Percentiles rank a stretch among this genome's conserved stretches.
Conservation (phyloP, 306 rosid genomes). For the Hippophae gyantsensis region DNA sequence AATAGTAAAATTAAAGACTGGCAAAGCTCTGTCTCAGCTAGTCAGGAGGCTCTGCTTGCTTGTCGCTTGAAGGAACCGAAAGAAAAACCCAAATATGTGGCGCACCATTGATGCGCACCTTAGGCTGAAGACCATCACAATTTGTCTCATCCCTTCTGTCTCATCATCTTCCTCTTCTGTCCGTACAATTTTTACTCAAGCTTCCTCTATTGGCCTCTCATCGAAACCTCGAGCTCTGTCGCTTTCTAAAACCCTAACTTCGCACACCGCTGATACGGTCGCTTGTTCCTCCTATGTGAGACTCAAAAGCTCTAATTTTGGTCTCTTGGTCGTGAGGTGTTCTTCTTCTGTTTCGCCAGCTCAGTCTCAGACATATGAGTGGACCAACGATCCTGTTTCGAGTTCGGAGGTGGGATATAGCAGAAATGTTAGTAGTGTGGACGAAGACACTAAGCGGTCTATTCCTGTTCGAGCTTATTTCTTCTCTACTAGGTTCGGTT, state of each 20-base stretch:
- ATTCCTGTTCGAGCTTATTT: conserved; percentile 87
- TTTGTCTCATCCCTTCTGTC: conserved; percentile 25
- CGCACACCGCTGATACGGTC: conserved; percentile 1
- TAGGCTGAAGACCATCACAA: conserved; percentile 5
- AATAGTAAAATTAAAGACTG: too few relatives aligned
- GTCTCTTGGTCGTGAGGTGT: conserved; percentile 33
- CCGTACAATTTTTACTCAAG: conserved; percentile 25
- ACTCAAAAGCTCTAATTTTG: conserved; percentile 5
- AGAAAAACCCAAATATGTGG: conserved; percentile 25
- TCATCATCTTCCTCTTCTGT: conserved; percentile 16
- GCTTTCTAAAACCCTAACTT: conserved; percentile 18
- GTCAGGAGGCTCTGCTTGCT: too few relatives aligned
- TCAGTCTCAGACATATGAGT: conserved; percentile 34
- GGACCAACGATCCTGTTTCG: conserved; percentile 55
- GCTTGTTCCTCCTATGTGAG: conserved; percentile 2
- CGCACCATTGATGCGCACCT: conserved; percentile 47
- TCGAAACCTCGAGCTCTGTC: conserved; percentile 17
- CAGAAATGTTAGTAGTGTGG: conserved; percentile 18
- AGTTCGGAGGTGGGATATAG: conserved; percentile 53
- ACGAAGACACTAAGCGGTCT: conserved; percentile 36
- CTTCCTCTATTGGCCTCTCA: conserved; percentile 1
- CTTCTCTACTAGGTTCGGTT: conserved; percentile 64
- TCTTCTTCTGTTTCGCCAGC: conserved; percentile 37
- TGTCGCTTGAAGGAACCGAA: too few relatives aligned
- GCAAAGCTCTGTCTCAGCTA: too few relatives aligned